Percentiles rank a stretch among this genome's conserved stretches.
Evolutionary conservation across 2,329 filamentous ascomycete genomes (phyloP).

Genomic region (Basipetospora chlamydospora): DNA sequence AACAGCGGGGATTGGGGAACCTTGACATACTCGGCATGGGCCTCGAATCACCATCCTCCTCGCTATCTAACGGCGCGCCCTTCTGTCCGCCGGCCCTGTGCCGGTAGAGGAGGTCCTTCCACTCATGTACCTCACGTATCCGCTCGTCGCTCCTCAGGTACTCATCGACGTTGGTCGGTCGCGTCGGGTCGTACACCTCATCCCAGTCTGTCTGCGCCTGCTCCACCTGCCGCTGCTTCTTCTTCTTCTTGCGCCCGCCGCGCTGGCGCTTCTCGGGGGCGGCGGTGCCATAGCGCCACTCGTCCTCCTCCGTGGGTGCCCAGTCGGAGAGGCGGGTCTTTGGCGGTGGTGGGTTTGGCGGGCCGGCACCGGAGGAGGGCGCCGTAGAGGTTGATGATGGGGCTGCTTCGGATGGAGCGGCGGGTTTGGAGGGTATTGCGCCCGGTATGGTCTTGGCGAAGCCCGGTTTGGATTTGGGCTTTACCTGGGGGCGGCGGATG

Average conservation of each 20-base stretch:
- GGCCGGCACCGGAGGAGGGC: conserved; percentile 13
- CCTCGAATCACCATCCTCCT: conserved; percentile 11
- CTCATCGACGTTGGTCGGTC: conserved; percentile 72
- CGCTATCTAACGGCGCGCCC: conserved; percentile 24
- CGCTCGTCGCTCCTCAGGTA: conserved; percentile 77
- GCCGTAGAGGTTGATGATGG: conserved; percentile 23
- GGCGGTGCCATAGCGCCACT: conserved; percentile 51
- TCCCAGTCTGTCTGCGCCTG: conserved; percentile 67
- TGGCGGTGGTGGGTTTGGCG: conserved; percentile 25
- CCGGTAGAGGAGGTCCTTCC: conserved; percentile 69
- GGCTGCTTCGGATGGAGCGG: conserved; percentile 14
- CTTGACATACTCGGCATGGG: conserved; percentile 11
- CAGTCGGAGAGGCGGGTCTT: conserved; percentile 71
- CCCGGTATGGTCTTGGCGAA: conserved; percentile 31
- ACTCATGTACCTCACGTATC: conserved; percentile 64
- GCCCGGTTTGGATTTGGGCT: conserved; percentile 44
- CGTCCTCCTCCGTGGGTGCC: conserved; percentile 63
- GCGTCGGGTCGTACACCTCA: conserved; percentile 72
- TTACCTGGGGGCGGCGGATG: conserved; percentile 59
- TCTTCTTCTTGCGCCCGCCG: conserved; percentile 65
- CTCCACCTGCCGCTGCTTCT: conserved; percentile 46
- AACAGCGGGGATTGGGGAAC: neutral
- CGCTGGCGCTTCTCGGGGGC: conserved; percentile 52
- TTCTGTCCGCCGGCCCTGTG: conserved; percentile 42
- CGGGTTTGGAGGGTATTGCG: conserved; percentile 15